Base-by-base conservation (phyloP, 352 stramenopile genomes). In the Phytophthora idaei region DNA sequence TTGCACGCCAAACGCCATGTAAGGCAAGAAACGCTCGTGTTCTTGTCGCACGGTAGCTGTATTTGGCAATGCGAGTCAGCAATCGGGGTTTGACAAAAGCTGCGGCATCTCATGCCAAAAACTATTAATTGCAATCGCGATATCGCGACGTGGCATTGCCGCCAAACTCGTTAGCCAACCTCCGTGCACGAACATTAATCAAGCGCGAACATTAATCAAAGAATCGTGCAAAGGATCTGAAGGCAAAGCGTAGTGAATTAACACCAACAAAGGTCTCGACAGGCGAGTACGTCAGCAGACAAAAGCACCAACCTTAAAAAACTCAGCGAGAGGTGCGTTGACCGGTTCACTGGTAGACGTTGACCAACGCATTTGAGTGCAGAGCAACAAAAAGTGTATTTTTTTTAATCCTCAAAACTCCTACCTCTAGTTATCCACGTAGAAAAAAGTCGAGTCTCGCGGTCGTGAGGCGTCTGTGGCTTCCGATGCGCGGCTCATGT, bases 391-490 rank as follows among this genome's bases (percentile, higher is more conserved):
- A 54, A 44, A 8, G 46, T 25, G n/a, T 48, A 21, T 58, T 34
- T 4, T 25, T n/a, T 32, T 48, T 50, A 65, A 42, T 9, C 21
- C 21, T 21, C 41, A 63, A 71, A 67, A 62, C 34, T 54, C 50
- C n/a, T 46, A 32, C 44, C 27, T 55, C 61, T 52, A 77, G 39
- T 74, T 77, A n/a, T 74, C 70, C 1, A 92, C 73, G 60, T 93
- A 93, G 49, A 93, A 93, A 63, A 93, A 93, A 2, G 81, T 90
- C 9, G 85, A 93, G 63, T 93, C 83, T 17, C 85, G 80, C 27
- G 71, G 78, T 5, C 83, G 79, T 27, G 80, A 80, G 27, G 68
- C 70, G 36, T 75, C 61, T 4, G 74, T 75, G 42, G 39, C 73
- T 17, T 72, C 64, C 2, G 75, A 89, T 11, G 39, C 29, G 15